Evolutionary conservation across 768 basidiomycete species (phyloP).

Genomic region (Tulasnella sp.): DNA sequence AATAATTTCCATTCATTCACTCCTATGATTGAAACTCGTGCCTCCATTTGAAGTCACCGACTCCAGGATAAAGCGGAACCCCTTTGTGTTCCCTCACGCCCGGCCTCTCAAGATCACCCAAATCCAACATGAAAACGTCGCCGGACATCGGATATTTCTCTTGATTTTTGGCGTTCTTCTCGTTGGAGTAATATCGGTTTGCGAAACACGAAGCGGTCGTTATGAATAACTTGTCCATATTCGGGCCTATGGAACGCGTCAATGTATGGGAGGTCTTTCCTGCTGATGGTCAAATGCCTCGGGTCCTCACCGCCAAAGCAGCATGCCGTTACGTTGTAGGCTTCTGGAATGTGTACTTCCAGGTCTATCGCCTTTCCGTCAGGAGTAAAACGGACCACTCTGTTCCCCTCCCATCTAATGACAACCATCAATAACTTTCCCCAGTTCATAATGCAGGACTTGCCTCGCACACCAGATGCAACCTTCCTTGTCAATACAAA

Average conservation of each 20-base stretch:
- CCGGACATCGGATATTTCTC: slow-evolving; percentile 54
- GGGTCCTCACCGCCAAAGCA: slow-evolving; percentile 58
- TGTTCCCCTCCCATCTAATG: slow-evolving; percentile 61
- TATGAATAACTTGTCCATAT: slow-evolving; percentile 61
- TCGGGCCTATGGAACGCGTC: slow-evolving; percentile 44
- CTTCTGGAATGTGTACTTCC: slow-evolving; percentile 59
- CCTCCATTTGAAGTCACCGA: slow-evolving; percentile 24
- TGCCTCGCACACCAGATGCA: slow-evolving; percentile 61
- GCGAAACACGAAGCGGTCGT: slow-evolving; percentile 43
- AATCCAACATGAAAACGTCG: slow-evolving; percentile 52
- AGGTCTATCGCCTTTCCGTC: slow-evolving; percentile 52
- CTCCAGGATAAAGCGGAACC: background rate
- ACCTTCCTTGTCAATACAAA: slow-evolving; percentile 62
- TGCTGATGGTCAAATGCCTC: slow-evolving; percentile 17
- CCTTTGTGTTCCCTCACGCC: background rate
- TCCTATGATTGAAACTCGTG: slow-evolving; percentile 16
- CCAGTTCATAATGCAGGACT: slow-evolving; percentile 35
- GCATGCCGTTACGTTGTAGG: slow-evolving; percentile 60
- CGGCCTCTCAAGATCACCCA: slow-evolving; percentile 30
- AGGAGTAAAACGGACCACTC: slow-evolving; percentile 52
- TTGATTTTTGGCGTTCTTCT: slow-evolving; percentile 48
- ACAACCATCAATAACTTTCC: background rate
- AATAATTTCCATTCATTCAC: background rate
- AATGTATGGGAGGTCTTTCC: slow-evolving; percentile 1
- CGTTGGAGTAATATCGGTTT: slow-evolving; percentile 49